Evolutionary conservation across 306 rosid genomes (phyloP), one percentile per base, ranked within the genome.

Genomic region (Oemleria cerasiformis): DNA sequence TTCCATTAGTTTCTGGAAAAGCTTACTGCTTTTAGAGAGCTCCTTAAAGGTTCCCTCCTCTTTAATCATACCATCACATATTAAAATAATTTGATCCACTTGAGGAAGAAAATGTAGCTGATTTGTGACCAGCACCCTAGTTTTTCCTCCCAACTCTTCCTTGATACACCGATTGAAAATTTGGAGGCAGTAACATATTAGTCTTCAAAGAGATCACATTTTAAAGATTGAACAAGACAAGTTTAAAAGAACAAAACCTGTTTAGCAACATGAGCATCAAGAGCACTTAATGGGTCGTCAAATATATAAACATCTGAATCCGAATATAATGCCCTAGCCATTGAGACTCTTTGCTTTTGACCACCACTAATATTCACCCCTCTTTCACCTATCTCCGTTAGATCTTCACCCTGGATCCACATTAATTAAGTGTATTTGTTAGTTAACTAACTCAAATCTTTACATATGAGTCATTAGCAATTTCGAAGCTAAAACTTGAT

Each of bases 311-410:
- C 85, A 66, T 92, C 98, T 0, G 96, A 87, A 75, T 85, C 67
- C 47, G 98, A 92, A 85, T 92, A 92, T 69, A 88, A 82, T 73
- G 96, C 97, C 55, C 97, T 78, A 66, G 98, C 98, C 87, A 92
- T 76, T 48, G 98, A 92, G 73, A 92, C 91, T 77, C 98, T 89
- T 71, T 90, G 97, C 86, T 88, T 92, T 78, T 92, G 98, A 50
- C 98, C 98, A 43, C 98, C 98, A 79, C 98, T 92, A 50, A 92
- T 88, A 72, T 92, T 92, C 54, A 92, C 88, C 68, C 98, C 98
- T 74, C 97, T 88, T 84, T 92, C 98, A 34, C 98, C 97, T 60
- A 92, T 92, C 82, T 92, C 98, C 0, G 98, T 92, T 63, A 85
- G 82, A 81, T 92, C 98, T 49, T 54, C 84, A 49, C 93, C 98